Evolutionary conservation across 805 yeast genomes (phyloP), one percentile per base, ranked within the genome.

Genomic region (Kazachstania martiniae): DNA sequence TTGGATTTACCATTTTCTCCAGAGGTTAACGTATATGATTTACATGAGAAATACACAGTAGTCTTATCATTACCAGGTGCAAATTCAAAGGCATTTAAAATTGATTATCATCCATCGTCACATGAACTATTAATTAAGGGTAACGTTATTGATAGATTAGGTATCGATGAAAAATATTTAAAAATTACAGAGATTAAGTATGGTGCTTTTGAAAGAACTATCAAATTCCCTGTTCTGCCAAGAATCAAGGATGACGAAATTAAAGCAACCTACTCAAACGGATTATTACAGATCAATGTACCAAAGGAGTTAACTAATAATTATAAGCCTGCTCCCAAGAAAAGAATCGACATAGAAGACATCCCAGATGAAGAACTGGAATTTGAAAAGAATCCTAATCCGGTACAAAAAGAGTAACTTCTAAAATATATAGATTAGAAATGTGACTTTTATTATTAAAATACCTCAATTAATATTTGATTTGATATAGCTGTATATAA

Each of bases 51-150:
- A 12, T 74, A 72, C 40, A 46, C 62, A 12, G 63, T 72, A 9
- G 68, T 67, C 1, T 48, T 73, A 9, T 68, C 77, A 4, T 48
- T 74, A 17, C 74, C 81, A n/a, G 81, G 81, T 29, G 75, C 76
- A 3, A 58, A 62, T 21, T 65, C 70, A 15, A 63, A 65, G 25
- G 63, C 68, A 12, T 65, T 74, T 40, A 68, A 66, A 31, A 63
- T 74, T 26, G 76, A 74, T 43, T 74, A 62, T 52, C 80, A 74
- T 43, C 75, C 79, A 23, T 60, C 74, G 1, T 62, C 70, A 9
- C 66, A 67, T 41, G 77, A 72, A 39, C 42, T 74, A 37, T 58
- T 68, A 12, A 56, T 74, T 23, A 68, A 66, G 37, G 81, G 80
- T 21, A 61, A 59, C 5, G 54, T 60, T n/a, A 58, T 57, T 16